A percentile compares a stretch with the other conserved stretches of the same genome.
These are phyloP conservation scores for Apiospora pterosperma DNA, from an alignment of 2,329 filamentous ascomycete genomes.

Conservation along the genomic window DNA sequence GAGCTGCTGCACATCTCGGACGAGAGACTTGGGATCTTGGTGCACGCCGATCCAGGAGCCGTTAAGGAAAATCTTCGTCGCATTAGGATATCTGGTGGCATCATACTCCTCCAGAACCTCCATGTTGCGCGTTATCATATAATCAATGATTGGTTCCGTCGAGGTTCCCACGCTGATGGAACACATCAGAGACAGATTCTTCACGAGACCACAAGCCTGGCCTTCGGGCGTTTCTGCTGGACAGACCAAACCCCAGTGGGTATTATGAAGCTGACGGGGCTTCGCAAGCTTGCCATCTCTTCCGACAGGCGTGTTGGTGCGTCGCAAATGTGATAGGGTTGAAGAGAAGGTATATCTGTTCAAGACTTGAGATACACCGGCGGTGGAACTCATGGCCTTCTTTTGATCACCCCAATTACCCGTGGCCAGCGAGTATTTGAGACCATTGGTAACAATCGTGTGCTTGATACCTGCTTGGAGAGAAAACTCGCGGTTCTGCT, in stretches of 20 bases:
- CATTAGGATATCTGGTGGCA: constrained; percentile 77
- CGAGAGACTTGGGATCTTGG: constrained; percentile 80
- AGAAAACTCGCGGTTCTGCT: constrained; percentile 85
- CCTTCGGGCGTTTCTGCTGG: constrained; percentile 97
- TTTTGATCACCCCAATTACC: constrained; percentile 99
- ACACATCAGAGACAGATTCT: constrained; percentile 97
- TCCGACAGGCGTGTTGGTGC: constrained; percentile 96
- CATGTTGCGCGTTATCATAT: constrained; percentile 95
- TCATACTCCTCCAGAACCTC: constrained; percentile 96
- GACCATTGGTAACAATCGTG: constrained; percentile 83
- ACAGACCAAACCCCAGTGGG: constrained; percentile 96
- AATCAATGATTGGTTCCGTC: constrained; percentile 85
- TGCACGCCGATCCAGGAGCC: constrained; percentile 98
- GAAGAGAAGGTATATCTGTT: constrained; percentile 98
- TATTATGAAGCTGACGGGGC: constrained; percentile 95
- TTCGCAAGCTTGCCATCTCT: constrained; percentile 98
- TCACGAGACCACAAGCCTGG: constrained; percentile 96
- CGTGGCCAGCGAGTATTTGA: constrained; percentile 95
- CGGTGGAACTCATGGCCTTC: constrained; percentile 91
- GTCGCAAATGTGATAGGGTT: constrained; percentile 90
- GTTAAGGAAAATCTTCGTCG: constrained; percentile 97
- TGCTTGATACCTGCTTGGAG: constrained; percentile 88
- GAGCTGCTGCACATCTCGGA: constrained; percentile 72
- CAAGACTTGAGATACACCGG: constrained; percentile 95
- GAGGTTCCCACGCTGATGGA: constrained; percentile 95